phyloP scores from a whole-genome alignment of 1,139 yeast species.

The Lodderomyces theae region DNA sequence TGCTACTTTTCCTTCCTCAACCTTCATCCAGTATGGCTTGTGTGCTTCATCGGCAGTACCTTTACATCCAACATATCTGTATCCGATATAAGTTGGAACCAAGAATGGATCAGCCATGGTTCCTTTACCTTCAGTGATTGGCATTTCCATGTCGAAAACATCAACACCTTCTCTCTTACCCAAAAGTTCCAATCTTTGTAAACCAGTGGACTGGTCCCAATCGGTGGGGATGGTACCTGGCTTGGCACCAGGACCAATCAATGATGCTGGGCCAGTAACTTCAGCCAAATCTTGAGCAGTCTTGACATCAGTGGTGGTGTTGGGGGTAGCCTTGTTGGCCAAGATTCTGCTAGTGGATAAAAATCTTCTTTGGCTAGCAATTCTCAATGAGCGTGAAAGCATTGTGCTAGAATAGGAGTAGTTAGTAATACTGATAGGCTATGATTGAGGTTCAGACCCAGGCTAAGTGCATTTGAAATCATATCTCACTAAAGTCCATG shows the following conservation, averaged over 20 bases:
- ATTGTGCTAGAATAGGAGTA: conserved; percentile 16
- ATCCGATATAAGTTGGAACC: conserved; percentile 87
- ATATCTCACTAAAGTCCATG: too few relatives aligned
- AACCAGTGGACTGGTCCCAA: conserved; percentile 96
- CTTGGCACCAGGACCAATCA: conserved; percentile 89
- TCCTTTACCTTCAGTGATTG: conserved; percentile 85
- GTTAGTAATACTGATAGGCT: conserved; percentile 7
- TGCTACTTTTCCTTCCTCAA: conserved; percentile 75
- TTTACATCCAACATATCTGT: conserved; percentile 96
- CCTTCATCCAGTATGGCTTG: conserved; percentile 90
- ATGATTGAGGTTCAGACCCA: too few relatives aligned
- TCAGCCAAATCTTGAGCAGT: conserved; percentile 72
- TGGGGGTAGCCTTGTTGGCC: conserved; percentile 16
- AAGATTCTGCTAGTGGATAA: conserved; percentile 38
- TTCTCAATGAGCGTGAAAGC: conserved; percentile 42
- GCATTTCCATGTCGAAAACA: conserved; percentile 87
- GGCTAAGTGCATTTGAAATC: too few relatives aligned
- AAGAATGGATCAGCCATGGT: conserved; percentile 83
- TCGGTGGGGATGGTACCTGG: conserved; percentile 86
- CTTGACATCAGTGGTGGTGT: conserved; percentile 32
- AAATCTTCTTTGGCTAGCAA: conserved; percentile 41
- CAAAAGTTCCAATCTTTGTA: conserved; percentile 91
- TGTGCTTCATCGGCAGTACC: conserved; percentile 88
- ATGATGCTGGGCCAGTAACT: conserved; percentile 75
- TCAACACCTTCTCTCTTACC: conserved; percentile 97